phyloP scores from a whole-genome alignment of 768 basidiomycete species.

The Lactarius hengduanensis region DNA sequence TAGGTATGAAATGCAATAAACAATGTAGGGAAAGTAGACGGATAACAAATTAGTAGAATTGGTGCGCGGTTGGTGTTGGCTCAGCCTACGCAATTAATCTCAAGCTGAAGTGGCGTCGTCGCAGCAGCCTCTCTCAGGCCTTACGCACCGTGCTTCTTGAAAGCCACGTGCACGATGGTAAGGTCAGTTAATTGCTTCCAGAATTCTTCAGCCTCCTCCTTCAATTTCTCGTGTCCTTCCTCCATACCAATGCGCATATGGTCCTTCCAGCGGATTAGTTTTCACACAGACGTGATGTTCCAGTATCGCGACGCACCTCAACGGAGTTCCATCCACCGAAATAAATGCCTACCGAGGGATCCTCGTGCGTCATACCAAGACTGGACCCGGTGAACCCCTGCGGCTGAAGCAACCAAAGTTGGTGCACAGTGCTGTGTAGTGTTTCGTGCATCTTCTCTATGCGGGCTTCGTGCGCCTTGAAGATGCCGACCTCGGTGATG shows the following conservation, averaged over 20 bases:
- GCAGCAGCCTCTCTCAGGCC: background rate
- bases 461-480: background rate
- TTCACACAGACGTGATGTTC: background rate
- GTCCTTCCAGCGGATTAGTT: background rate
- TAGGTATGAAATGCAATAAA: background rate
- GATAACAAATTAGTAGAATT: background rate
- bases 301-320: slow-evolving; percentile 8
- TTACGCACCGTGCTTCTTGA: background rate
- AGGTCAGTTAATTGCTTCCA: background rate
- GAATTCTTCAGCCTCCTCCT: background rate
- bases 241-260: background rate
- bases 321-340: slow-evolving; percentile 5
- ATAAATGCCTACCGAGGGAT: background rate
- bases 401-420: background rate
- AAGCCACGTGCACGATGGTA: background rate
- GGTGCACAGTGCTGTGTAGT: background rate
- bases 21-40: background rate
- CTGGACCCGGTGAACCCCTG: background rate
- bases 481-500: too few species aligned
- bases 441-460: background rate
- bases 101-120: background rate
- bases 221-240: background rate
- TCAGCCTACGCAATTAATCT: background rate
- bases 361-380: background rate
- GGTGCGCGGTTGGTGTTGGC: background rate